Evolutionary conservation across 371 early-diverging fungal genomes (phyloP).

Genomic region (Mucor plumbeus): DNA sequence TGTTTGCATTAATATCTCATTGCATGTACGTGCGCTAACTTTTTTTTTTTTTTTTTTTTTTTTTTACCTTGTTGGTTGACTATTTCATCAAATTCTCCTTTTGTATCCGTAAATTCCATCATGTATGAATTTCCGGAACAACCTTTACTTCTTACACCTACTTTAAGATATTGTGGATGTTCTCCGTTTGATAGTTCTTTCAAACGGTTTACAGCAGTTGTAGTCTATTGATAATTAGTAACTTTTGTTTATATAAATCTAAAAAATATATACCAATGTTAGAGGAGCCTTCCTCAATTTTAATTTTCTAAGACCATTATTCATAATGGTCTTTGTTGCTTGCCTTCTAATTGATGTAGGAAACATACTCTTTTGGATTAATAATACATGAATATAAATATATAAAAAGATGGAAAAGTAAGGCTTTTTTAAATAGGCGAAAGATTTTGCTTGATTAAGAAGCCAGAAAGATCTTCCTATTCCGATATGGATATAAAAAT

Average conservation of each 20-base stretch:
- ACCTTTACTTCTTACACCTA: constrained; percentile 79
- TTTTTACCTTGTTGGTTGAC: constrained; percentile 88
- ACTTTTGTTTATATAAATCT: background rate
- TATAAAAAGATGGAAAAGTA: background rate
- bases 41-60: background rate
- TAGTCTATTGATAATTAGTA: constrained; percentile 57
- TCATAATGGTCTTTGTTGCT: background rate
- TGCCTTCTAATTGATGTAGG: background rate
- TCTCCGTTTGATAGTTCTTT: constrained; percentile 60
- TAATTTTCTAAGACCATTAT: constrained; percentile 11
- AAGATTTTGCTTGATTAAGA: background rate
- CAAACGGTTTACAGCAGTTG: constrained; percentile 69
- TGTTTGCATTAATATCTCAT: background rate
- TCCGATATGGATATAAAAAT: background rate
- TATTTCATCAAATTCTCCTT: constrained; percentile 88
- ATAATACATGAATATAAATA: too few relatives aligned
- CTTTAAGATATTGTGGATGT: constrained; percentile 71
- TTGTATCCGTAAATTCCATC: constrained; percentile 79
- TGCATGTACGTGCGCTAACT: constrained; percentile 6
- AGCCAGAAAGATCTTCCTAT: background rate
- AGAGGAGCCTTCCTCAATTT: constrained; percentile 49
- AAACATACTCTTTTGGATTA: background rate
- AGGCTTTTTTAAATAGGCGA: background rate
- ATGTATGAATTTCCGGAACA: constrained; percentile 92
- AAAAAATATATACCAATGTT: constrained; percentile 32